These are phyloP conservation scores for Lachancea sp. DNA, from an alignment of 805 yeast species.

Conservation along the genomic window DNA sequence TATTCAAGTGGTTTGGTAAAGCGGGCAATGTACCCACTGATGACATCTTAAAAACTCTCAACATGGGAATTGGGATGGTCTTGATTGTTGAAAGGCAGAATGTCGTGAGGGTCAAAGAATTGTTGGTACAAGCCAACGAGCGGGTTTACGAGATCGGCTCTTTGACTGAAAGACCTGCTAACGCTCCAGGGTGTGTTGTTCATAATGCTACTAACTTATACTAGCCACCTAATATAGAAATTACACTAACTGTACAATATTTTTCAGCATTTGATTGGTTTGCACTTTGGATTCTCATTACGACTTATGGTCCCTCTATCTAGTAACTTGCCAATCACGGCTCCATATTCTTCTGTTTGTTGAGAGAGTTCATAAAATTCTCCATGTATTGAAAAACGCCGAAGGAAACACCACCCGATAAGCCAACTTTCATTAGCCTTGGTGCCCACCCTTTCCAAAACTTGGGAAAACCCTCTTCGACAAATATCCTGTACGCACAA, in stretches of 20 bases:
- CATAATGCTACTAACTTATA: constrained; percentile 33
- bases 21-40: constrained; percentile 83
- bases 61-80: constrained; percentile 96
- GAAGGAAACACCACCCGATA: constrained; percentile 65
- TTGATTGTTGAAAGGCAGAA: constrained; percentile 68
- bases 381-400: constrained; percentile 56
- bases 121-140: constrained; percentile 64
- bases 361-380: constrained; percentile 24
- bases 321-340: too few species aligned
- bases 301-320: too few species aligned
- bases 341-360: neutral
- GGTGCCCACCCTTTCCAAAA: constrained; percentile 61
- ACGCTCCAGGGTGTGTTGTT: constrained; percentile 59
- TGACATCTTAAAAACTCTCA: constrained; percentile 86
- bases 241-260: constrained; percentile 1
- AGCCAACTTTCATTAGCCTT: constrained; percentile 60
- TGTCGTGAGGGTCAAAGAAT: constrained; percentile 48
- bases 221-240: constrained; percentile 7
- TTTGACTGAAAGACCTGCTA: constrained; percentile 42
- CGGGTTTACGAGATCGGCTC: constrained; percentile 64
- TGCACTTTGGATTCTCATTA: neutral
- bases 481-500: constrained; percentile 44
- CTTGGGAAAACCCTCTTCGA: constrained; percentile 40
- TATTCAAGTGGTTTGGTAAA: constrained; percentile 90
- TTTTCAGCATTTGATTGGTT: neutral